These are phyloP conservation scores for Mycosphaerella arachidis DNA, from an alignment of 2,329 filamentous ascomycete genomes.

Conservation along the genomic window DNA sequence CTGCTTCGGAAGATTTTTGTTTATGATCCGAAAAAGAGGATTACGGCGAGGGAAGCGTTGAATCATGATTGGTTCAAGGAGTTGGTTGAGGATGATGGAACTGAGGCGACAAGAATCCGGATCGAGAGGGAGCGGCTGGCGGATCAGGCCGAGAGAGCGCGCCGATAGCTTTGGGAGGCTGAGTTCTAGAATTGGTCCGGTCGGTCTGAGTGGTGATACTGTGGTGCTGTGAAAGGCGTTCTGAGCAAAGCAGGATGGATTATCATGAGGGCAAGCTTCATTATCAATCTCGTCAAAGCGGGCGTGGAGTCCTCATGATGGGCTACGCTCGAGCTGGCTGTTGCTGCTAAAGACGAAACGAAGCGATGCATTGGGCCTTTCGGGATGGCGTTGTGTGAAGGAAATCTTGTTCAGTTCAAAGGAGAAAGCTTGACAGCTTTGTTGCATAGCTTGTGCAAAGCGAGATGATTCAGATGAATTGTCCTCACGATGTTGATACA, in stretches of 20 bases:
- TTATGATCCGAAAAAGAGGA: constrained; percentile 61
- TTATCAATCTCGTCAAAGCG: too few relatives aligned
- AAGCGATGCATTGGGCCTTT: constrained; percentile 3
- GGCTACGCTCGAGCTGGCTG: not conserved
- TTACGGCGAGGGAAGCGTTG: constrained; percentile 60
- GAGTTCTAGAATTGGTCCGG: too few relatives aligned
- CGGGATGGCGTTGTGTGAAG: not conserved
- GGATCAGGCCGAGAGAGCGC: constrained; percentile 10
- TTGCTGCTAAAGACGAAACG: not conserved
- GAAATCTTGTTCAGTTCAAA: not conserved
- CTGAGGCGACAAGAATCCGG: constrained; percentile 56
- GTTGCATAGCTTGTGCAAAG: not conserved
- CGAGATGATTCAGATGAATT: not conserved
- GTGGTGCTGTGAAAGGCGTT: too few relatives aligned
- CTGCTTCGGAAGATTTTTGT: constrained; percentile 60
- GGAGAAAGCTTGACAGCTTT: not conserved
- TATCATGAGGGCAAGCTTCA: too few relatives aligned
- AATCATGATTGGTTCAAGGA: constrained; percentile 66
- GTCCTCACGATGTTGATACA: not conserved
- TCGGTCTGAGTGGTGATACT: too few relatives aligned
- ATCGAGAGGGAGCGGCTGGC: constrained; percentile 27
- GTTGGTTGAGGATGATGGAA: constrained; percentile 60
- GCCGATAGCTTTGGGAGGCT: not conserved
- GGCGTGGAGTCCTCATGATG: not conserved
- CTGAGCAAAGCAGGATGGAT: too few relatives aligned